These are phyloP conservation scores for Aspergillaceae sp. DNA, from an alignment of 2,329 filamentous ascomycete genomes.

Conservation along the genomic window DNA sequence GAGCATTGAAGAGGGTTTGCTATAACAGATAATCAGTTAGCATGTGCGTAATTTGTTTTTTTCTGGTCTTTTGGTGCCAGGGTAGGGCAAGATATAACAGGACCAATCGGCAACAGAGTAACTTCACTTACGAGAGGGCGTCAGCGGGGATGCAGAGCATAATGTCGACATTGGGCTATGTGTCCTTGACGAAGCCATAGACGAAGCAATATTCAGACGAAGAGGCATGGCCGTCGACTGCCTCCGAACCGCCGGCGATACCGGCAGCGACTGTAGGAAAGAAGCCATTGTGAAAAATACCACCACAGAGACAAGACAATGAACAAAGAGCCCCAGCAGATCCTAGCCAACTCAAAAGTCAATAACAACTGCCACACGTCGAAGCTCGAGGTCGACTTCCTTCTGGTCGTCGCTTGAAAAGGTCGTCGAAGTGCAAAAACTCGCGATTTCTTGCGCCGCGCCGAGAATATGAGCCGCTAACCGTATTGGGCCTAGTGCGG, in stretches of 20 bases:
- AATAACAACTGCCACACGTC: too few relatives aligned
- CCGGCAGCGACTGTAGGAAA: conserved; percentile 19
- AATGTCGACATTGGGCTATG: conserved; percentile 23
- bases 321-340: too few relatives aligned
- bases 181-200: conserved; percentile 21
- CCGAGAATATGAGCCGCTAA: conserved; percentile 16
- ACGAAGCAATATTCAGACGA: conserved; percentile 18
- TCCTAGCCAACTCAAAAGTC: too few relatives aligned
- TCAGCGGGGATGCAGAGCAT: conserved; percentile 17
- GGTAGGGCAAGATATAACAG: background rate
- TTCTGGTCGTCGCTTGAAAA: background rate
- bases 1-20: conserved; percentile 15
- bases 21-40: conserved; percentile 8
- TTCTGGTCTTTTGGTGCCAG: background rate
- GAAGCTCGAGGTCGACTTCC: too few relatives aligned
- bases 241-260: conserved; percentile 27
- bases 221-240: conserved; percentile 23
- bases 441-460: conserved; percentile 16
- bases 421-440: conserved; percentile 3
- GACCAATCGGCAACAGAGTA: conserved; percentile 3
- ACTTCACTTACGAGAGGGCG: conserved; percentile 25
- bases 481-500: conserved; percentile 22
- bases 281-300: conserved; percentile 19
- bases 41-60: background rate
- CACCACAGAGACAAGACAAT: too few relatives aligned